Percentiles rank a stretch among this genome's conserved stretches.
These are phyloP conservation scores for Kluyveromyces starmeri DNA, from an alignment of 805 yeast species.

Conservation along the genomic window DNA sequence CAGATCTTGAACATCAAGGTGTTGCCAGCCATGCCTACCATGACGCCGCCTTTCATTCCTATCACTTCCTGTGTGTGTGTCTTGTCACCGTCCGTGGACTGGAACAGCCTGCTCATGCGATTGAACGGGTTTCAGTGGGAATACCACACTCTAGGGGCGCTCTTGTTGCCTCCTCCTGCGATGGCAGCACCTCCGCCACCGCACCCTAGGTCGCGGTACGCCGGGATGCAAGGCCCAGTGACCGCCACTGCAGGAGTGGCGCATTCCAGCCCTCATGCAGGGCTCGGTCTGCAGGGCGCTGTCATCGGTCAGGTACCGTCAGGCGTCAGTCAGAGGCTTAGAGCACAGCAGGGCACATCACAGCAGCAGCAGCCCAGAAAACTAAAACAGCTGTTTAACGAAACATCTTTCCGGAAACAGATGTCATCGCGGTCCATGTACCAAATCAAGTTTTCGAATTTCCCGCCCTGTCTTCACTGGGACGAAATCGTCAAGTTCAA, in stretches of 20 bases:
- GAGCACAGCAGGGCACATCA: constrained; percentile 6
- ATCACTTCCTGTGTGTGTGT: constrained; percentile 26
- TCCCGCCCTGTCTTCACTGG: constrained; percentile 27
- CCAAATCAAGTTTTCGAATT: constrained; percentile 24
- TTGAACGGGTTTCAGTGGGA: constrained; percentile 28
- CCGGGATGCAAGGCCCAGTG: neutral
- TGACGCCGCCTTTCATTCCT: constrained; percentile 27
- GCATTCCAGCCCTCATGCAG: constrained; percentile 3
- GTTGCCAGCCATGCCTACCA: constrained; percentile 25
- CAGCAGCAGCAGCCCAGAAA: constrained; percentile 12
- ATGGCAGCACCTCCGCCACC: constrained; percentile 1
- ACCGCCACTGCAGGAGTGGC: constrained; percentile 3
- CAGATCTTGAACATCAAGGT: constrained; percentile 24
- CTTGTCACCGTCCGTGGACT: constrained; percentile 14
- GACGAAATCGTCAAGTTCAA: constrained; percentile 11
- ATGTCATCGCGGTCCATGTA: constrained; percentile 30
- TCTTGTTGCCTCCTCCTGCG: constrained; percentile 15
- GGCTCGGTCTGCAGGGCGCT: too few species aligned
- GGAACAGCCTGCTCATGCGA: constrained; percentile 20
- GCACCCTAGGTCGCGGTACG: neutral
- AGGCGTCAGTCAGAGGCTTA: constrained; percentile 1
- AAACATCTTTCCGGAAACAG: constrained; percentile 26
- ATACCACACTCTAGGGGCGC: constrained; percentile 22
- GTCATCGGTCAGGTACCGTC: neutral
- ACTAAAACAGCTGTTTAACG: constrained; percentile 26